These are phyloP conservation scores for Pachyrhizus erosus DNA, from an alignment of 306 rosid species.

Conservation along the genomic window DNA sequence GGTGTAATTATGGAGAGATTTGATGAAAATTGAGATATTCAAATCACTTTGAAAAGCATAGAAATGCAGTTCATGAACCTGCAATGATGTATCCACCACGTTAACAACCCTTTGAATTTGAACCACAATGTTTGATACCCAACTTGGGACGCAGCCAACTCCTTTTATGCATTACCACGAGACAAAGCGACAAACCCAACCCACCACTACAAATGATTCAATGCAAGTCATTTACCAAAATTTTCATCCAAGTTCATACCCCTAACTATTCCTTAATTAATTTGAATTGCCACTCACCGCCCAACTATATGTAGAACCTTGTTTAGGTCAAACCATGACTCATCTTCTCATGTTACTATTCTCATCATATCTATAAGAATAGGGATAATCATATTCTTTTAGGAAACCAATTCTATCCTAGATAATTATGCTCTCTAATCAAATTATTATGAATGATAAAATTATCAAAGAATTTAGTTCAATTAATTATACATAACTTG, in stretches of 20 bases:
- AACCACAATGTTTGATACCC: conserved; percentile 42
- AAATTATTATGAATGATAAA: too few species aligned
- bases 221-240: conserved; percentile 4
- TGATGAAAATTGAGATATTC: not conserved
- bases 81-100: conserved; percentile 30
- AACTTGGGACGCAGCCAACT: conserved; percentile 44
- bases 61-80: conserved; percentile 38
- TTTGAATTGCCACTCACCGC: not conserved
- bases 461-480: too few species aligned
- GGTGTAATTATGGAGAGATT: not conserved
- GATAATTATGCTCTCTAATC: too few species aligned
- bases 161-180: conserved; percentile 38
- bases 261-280: not conserved
- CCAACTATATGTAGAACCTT: not conserved
- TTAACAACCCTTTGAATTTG: conserved; percentile 1
- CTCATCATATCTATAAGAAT: not conserved
- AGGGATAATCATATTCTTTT: not conserved
- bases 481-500: too few species aligned
- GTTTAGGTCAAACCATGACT: not conserved
- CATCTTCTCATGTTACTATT: not conserved
- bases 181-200: conserved; percentile 45
- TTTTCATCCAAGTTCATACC: conserved; percentile 30
- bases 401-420: too few species aligned
- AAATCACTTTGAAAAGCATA: not conserved
- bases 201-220: not conserved